phyloP scores from a whole-genome alignment of 2,329 filamentous ascomycete genomes.

The Elsinoe ampelina region DNA sequence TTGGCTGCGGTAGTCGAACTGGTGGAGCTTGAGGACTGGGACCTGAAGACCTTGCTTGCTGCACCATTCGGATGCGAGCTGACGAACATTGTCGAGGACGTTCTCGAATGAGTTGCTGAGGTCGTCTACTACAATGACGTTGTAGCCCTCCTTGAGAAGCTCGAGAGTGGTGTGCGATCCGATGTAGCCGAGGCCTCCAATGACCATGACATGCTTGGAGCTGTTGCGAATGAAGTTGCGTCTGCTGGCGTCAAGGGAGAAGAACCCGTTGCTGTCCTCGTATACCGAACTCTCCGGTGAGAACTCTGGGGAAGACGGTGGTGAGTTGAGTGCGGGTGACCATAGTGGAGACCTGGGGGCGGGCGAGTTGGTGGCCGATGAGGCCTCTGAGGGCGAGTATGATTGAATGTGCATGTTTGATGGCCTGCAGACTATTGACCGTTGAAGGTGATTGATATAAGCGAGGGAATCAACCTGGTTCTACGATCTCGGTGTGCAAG shows the following conservation, averaged over 20 bases:
- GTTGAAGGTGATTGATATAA: constrained; percentile 8
- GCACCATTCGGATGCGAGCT: constrained; percentile 31
- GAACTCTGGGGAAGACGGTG: constrained; percentile 6
- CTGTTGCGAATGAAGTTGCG: constrained; percentile 12
- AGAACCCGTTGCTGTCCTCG: constrained; percentile 6
- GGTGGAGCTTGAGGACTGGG: constrained; percentile 38
- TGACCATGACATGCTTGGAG: constrained; percentile 37
- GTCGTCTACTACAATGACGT: constrained; percentile 41
- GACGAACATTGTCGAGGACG: constrained; percentile 30
- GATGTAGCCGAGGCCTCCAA: constrained; percentile 48
- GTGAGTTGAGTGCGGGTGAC: not conserved
- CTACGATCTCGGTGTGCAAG: not conserved
- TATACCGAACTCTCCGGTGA: constrained; percentile 9
- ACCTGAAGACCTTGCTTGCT: constrained; percentile 31
- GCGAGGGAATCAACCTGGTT: constrained; percentile 9
- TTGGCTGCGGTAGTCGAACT: constrained; percentile 27
- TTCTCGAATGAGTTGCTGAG: constrained; percentile 38
- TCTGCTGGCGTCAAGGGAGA: constrained; percentile 4
- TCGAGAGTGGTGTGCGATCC: constrained; percentile 48
- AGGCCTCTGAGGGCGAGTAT: constrained; percentile 1
- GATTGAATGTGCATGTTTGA: not conserved
- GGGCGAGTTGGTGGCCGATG: constrained; percentile 6
- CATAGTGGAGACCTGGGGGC: not conserved
- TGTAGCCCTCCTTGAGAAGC: constrained; percentile 45
- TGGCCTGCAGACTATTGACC: not conserved